Evolutionary conservation across 2,329 filamentous ascomycete species (phyloP).

Genomic region (Colletotrichum sp.): DNA sequence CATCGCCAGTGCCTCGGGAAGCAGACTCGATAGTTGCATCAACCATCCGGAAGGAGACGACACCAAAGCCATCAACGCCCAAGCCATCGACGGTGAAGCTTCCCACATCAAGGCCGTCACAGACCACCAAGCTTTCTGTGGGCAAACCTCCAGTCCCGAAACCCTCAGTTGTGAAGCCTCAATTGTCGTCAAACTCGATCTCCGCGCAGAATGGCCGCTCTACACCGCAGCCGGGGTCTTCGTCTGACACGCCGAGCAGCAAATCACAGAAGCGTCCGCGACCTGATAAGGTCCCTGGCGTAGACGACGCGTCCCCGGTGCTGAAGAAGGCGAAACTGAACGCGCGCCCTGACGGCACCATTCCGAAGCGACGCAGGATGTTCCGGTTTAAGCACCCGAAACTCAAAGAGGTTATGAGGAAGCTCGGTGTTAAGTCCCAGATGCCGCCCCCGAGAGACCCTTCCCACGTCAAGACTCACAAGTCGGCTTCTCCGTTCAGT

Average conservation of each 20-base stretch:
- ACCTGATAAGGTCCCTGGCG: slow-evolving; percentile 39
- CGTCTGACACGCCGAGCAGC: slow-evolving; percentile 19
- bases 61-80: not conserved
- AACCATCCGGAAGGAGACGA: not conserved
- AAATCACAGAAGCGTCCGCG: slow-evolving; percentile 39
- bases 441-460: slow-evolving; percentile 6
- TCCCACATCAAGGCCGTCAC: not conserved
- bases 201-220: slow-evolving; percentile 1
- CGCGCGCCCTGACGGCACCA: slow-evolving; percentile 27
- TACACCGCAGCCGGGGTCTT: not conserved
- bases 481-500: not conserved
- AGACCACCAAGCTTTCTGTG: not conserved
- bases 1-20: slow-evolving; percentile 9
- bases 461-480: slow-evolving; percentile 13
- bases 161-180: not conserved
- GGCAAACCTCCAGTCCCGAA: not conserved
- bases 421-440: slow-evolving; percentile 7
- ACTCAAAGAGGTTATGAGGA: slow-evolving; percentile 38
- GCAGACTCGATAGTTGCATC: slow-evolving; percentile 22
- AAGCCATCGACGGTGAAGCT: not conserved
- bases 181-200: not conserved
- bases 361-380: slow-evolving; percentile 35
- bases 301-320: slow-evolving; percentile 36
- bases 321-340: slow-evolving; percentile 42
- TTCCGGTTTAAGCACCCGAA: slow-evolving; percentile 41